These are phyloP conservation scores for Fusarium sp. DNA, from an alignment of 2,329 filamentous ascomycete species.

Conservation along the genomic window DNA sequence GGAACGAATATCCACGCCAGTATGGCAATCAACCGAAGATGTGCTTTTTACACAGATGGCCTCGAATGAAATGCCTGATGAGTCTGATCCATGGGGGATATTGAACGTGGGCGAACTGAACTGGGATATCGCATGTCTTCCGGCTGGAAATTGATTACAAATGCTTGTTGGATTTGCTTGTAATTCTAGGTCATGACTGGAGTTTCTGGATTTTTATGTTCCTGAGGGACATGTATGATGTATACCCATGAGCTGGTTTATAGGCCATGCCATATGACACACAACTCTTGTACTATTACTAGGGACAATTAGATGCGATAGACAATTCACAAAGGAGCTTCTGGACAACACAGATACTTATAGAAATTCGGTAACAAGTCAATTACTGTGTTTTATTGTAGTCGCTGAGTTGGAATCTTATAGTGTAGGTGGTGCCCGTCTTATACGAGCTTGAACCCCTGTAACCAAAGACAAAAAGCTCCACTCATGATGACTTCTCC, in stretches of 20 bases:
- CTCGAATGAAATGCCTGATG: slow-evolving; percentile 39
- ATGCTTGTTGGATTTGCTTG: neutral
- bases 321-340: neutral
- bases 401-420: neutral
- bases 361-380: neutral
- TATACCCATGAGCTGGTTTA: slow-evolving; percentile 28
- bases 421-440: slow-evolving; percentile 8
- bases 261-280: slow-evolving; percentile 12
- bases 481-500: slow-evolving; percentile 28
- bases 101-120: slow-evolving; percentile 46
- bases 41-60: slow-evolving; percentile 48
- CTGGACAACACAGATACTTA: neutral
- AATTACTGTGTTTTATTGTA: neutral
- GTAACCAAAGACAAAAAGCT: slow-evolving; percentile 8
- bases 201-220: slow-evolving; percentile 10
- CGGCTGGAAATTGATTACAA: slow-evolving; percentile 12
- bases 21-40: slow-evolving; percentile 52
- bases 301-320: neutral
- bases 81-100: slow-evolving; percentile 49
- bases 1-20: slow-evolving; percentile 48
- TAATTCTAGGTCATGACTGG: slow-evolving; percentile 7
- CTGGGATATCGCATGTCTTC: slow-evolving; percentile 40
- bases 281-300: slow-evolving; percentile 35
- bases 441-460: slow-evolving; percentile 26
- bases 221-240: slow-evolving; percentile 35